A percentile compares a stretch with the other conserved stretches of the same genome.
Evolutionary conservation across 1,284 basidiomycete genomes (phyloP).

Genomic region (Sporisorium iseilematis-ciliati): DNA sequence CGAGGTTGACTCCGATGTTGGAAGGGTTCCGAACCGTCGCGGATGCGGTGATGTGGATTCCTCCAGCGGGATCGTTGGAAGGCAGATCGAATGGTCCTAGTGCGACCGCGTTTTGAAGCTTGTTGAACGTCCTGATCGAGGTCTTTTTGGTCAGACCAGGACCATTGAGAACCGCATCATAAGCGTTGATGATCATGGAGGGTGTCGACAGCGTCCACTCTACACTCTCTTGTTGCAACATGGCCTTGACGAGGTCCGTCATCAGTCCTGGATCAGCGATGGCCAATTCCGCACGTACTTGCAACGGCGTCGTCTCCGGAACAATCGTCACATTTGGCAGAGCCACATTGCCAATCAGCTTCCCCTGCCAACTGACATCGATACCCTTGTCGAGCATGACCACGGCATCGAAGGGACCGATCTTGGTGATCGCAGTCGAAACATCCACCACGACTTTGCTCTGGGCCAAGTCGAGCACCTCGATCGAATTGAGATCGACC

Average conservation of each 20-base stretch:
- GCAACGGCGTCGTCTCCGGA: conserved; percentile 75
- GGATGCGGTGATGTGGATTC: conserved; percentile 78
- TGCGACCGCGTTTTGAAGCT: conserved; percentile 75
- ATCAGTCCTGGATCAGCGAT: conserved; percentile 76
- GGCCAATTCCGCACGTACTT: conserved; percentile 75
- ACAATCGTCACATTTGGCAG: conserved; percentile 73
- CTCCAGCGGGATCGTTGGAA: conserved; percentile 78
- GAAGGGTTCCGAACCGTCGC: conserved; percentile 79
- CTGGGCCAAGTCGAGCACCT: conserved; percentile 69
- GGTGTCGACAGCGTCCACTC: conserved; percentile 80
- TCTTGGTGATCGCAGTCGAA: conserved; percentile 77
- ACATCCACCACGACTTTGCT: conserved; percentile 76
- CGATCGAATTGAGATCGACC: conserved; percentile 67
- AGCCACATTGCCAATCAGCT: conserved; percentile 75
- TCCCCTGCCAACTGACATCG: conserved; percentile 76
- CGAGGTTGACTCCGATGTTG: conserved; percentile 79
- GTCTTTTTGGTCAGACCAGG: conserved; percentile 76
- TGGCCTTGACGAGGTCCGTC: conserved; percentile 77
- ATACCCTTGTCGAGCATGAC: conserved; percentile 78
- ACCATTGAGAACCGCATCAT: conserved; percentile 72
- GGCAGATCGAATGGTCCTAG: conserved; percentile 81
- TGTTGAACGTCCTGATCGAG: conserved; percentile 79
- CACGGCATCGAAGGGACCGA: conserved; percentile 81
- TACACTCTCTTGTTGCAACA: conserved; percentile 78
- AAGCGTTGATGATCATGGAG: conserved; percentile 74